Evolutionary conservation across 1,284 basidiomycete genomes (phyloP), one percentile per base, ranked within the genome.

Genomic region (Apiotrichum gracile): DNA sequence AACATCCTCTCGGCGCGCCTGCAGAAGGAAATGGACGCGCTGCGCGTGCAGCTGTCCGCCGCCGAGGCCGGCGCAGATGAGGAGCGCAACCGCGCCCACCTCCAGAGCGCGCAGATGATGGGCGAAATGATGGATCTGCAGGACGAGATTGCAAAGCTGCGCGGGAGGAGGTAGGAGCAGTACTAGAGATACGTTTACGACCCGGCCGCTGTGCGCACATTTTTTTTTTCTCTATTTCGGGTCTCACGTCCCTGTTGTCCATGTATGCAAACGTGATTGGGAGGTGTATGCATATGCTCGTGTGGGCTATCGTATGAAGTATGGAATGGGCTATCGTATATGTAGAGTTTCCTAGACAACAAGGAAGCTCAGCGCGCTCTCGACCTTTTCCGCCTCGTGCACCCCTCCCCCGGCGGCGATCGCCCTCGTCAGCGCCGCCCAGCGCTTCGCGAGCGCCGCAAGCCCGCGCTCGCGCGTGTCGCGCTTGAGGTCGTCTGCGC

Each of bases 401-500:
- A 49, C 24, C 7, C 44, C 53, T 2, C n/a, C 37, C 16, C 38
- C 52, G 2, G 21, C 25, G 21, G 24, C 37, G 17, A 46, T 26
- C n/a, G 49, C 44, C 13, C 12, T 26, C 1, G 41, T 14, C 12
- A 58, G 35, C 3, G 22, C 49, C 4, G 33, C 17, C 19, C 48
- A 39, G n/a, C 50, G 42, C 21, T n/a, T 38, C 6, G 42, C 52
- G 19, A 58, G 49, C 0, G 52, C 56, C 1, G 49, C 37, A 2
- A 54, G 25, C 7, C 56, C 56, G 7, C 56, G 49, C 16, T 48
- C 52, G 9, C 47, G 52, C 3, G 70, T 72, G 43, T 71, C 68
- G 19, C 50, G 52, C 50, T 82, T 82, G 77, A 90, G 81, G n/a
- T 73, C 72, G 24, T 78, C 72, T 1, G 86, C 82, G 34, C 79